A percentile compares a stretch with the other conserved stretches of the same genome.
These are phyloP conservation scores for Oemleria cerasiformis DNA, from an alignment of 306 rosid genomes.

Conservation along the genomic window DNA sequence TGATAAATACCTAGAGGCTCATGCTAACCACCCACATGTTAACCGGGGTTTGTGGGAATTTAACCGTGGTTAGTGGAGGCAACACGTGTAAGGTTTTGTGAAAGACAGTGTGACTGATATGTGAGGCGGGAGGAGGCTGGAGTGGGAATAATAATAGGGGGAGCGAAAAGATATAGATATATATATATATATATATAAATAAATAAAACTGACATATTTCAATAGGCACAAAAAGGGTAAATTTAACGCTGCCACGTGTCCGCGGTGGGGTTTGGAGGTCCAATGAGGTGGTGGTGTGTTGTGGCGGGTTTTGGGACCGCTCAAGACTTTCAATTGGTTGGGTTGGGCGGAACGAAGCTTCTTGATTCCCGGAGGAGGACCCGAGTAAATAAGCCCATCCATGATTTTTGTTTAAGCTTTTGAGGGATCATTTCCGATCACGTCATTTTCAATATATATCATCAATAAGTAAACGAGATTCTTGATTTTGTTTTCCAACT, in stretches of 20 bases:
- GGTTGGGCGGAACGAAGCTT: constrained; percentile 23
- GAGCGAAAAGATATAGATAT: background rate
- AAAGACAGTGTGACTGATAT: background rate
- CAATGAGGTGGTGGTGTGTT: constrained; percentile 29
- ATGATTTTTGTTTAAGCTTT: too few relatives aligned
- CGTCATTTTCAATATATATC: too few relatives aligned
- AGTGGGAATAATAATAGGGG: background rate
- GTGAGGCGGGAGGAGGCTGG: too few relatives aligned
- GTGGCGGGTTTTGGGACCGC: constrained; percentile 30
- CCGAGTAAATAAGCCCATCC: background rate
- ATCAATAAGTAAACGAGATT: too few relatives aligned
- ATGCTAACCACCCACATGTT: background rate
- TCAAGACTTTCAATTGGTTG: background rate
- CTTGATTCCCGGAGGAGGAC: constrained; percentile 26
- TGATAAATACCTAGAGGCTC: constrained; percentile 1
- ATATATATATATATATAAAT: too few relatives aligned
- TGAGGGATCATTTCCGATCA: too few relatives aligned
- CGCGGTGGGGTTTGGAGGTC: constrained; percentile 23
- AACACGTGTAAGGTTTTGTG: constrained; percentile 41
- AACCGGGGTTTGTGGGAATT: background rate
- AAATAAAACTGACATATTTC: constrained; percentile 8
- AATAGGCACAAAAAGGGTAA: constrained; percentile 21
- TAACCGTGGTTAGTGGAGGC: constrained; percentile 17
- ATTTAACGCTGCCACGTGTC: constrained; percentile 42
- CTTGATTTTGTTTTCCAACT: too few relatives aligned